Percentiles rank a stretch among this genome's conserved stretches.
Evolutionary conservation across 1,139 yeast species (phyloP).

Genomic region (Sugiyamaella pinicola): DNA sequence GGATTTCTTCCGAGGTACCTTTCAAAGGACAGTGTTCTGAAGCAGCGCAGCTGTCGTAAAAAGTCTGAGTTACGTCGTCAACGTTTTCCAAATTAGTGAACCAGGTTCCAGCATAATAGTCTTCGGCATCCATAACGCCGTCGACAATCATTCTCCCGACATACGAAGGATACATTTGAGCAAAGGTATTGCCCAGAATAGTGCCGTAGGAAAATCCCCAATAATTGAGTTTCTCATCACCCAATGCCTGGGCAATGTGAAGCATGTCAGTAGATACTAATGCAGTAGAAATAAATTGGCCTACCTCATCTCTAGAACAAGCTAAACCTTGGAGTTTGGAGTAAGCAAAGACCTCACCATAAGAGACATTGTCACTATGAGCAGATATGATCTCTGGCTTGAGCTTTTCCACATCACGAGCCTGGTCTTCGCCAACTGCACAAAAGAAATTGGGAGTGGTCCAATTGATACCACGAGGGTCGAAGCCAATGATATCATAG

Average conservation of each 20-base stretch:
- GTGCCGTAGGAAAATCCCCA: slow-evolving; percentile 29
- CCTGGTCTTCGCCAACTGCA: slow-evolving; percentile 9
- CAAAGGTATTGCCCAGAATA: slow-evolving; percentile 29
- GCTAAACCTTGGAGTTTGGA: slow-evolving; percentile 17
- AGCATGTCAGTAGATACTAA: slow-evolving; percentile 28
- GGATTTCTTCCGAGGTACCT: slow-evolving; percentile 22
- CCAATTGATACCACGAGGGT: slow-evolving; percentile 27
- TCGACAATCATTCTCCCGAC: slow-evolving; percentile 29
- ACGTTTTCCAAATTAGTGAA: slow-evolving; percentile 20
- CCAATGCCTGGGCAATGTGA: slow-evolving; percentile 25
- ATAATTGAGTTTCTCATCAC: slow-evolving; percentile 27
- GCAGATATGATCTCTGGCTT: slow-evolving; percentile 12
- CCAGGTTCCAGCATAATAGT: slow-evolving; percentile 26
- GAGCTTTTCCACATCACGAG: background rate
- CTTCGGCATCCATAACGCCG: slow-evolving; percentile 27
- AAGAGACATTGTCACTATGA: slow-evolving; percentile 19
- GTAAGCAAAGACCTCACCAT: slow-evolving; percentile 19
- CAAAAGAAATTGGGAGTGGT: slow-evolving; percentile 23
- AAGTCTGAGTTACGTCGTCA: slow-evolving; percentile 20
- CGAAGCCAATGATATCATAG: slow-evolving; percentile 28
- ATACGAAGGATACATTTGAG: slow-evolving; percentile 26
- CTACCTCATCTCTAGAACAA: slow-evolving; percentile 23
- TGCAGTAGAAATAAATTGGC: slow-evolving; percentile 27
- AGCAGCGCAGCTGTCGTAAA: slow-evolving; percentile 22
- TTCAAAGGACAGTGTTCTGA: slow-evolving; percentile 24